phyloP scores from a whole-genome alignment of 306 rosid genomes.

The Dalbergia oliveri region DNA sequence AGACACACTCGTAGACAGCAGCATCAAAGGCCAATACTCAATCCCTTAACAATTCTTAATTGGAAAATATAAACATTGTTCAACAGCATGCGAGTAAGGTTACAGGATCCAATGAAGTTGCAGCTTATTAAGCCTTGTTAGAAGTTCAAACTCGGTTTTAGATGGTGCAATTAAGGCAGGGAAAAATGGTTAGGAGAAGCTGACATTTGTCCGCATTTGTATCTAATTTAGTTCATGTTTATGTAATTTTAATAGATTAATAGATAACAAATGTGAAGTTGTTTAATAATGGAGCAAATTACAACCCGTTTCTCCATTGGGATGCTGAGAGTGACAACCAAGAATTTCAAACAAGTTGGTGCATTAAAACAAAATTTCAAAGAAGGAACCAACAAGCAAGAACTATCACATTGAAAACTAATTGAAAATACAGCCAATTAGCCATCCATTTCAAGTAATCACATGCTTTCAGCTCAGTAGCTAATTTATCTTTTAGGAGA shows the following conservation, averaged over 20 bases:
- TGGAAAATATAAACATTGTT: not conserved
- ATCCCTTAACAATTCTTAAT: not conserved
- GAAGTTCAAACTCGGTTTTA: conserved; percentile 26
- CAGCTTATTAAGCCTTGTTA: not conserved
- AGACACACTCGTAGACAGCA: not conserved
- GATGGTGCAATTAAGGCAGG: not conserved
- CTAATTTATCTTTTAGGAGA: conserved; percentile 1
- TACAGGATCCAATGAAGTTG: not conserved
- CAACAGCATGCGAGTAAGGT: not conserved
- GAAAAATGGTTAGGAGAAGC: not conserved
- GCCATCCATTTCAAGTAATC: conserved; percentile 7
- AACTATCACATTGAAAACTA: not conserved
- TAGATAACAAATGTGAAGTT: not conserved
- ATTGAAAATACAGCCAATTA: not conserved
- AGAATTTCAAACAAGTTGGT: not conserved
- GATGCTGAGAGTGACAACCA: not conserved
- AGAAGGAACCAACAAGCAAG: conserved; percentile 3
- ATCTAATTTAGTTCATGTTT: not conserved
- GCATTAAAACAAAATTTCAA: not conserved
- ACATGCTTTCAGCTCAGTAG: conserved; percentile 1
- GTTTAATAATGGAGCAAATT: not conserved
- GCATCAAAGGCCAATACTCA: not conserved
- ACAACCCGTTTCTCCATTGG: not conserved
- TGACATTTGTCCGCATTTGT: not conserved
- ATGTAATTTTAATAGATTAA: not conserved